Conservation (phyloP, 495 filamentous ascomycete genomes). For the Neurospora sp. region DNA sequence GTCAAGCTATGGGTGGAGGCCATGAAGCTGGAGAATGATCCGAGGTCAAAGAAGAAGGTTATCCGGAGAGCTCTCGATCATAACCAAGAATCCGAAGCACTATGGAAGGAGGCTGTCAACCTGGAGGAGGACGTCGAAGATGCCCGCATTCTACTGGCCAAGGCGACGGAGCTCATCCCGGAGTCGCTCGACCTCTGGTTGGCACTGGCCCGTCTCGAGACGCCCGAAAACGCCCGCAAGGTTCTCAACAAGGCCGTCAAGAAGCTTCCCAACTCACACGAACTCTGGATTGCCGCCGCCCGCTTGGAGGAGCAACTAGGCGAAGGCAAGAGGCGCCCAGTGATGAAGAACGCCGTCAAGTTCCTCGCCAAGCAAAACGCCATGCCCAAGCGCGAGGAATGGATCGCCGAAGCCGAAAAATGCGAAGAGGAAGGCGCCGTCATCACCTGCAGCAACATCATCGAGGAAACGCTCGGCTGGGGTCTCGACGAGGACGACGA, state of each 20-base stretch:
- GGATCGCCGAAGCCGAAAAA: conserved; percentile 89
- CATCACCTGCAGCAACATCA: conserved; percentile 76
- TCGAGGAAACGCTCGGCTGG: conserved; percentile 88
- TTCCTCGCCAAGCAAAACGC: conserved; percentile 84
- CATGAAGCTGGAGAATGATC: conserved; percentile 80
- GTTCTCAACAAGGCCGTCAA: conserved; percentile 93
- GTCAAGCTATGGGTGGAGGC: conserved; percentile 88
- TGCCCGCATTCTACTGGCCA: conserved; percentile 76
- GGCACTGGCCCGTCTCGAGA: conserved; percentile 80
- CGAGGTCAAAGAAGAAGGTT: conserved; percentile 77
- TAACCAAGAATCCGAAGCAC: conserved; percentile 78
- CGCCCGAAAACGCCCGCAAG: conserved; percentile 79
- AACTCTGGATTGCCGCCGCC: conserved; percentile 93
- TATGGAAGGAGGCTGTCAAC: conserved; percentile 98
- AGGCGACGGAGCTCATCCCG: conserved; percentile 89
- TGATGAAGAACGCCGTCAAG: conserved; percentile 90
- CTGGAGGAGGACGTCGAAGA: conserved; percentile 82
- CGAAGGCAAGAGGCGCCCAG: conserved; percentile 57
- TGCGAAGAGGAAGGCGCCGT: conserved; percentile 89
- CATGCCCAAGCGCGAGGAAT: conserved; percentile 94
- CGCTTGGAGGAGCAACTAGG: conserved; percentile 88
- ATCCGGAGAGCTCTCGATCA: conserved; percentile 79
- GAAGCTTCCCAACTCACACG: conserved; percentile 80
- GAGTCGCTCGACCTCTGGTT: conserved; percentile 91
- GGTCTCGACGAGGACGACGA: conserved; percentile 94